A percentile compares a stretch with the other conserved stretches of the same genome.
Conservation (phyloP, 345 rosid genomes). For the Eucalyptus erythrocorys region DNA sequence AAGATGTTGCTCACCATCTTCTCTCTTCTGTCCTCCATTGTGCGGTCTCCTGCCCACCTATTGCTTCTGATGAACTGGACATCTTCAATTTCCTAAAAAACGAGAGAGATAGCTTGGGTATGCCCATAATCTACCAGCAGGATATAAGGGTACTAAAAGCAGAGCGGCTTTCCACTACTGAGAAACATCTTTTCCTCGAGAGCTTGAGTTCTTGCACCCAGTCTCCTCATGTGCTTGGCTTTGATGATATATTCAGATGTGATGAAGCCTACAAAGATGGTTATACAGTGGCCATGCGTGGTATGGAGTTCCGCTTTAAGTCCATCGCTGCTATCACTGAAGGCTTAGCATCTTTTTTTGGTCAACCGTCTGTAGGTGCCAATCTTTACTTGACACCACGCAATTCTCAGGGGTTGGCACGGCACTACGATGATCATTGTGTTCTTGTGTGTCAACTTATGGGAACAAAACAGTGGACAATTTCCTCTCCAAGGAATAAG, state of each 20-base stretch:
- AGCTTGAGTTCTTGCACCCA: not conserved
- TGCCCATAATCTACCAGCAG: constrained; percentile 36
- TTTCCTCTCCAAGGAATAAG: constrained; percentile 15
- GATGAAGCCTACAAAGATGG: constrained; percentile 35
- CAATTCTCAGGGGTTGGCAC: constrained; percentile 49
- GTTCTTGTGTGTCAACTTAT: constrained; percentile 54
- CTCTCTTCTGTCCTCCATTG: constrained; percentile 18
- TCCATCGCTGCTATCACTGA: constrained; percentile 31
- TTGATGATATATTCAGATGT: not conserved
- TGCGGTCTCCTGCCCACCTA: constrained; percentile 34
- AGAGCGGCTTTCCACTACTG: constrained; percentile 20
- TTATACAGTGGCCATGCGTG: constrained; percentile 45
- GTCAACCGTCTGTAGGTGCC: constrained; percentile 61
- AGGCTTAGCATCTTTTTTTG: constrained; percentile 46
- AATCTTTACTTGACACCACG: constrained; percentile 56
- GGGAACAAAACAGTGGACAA: constrained; percentile 38
- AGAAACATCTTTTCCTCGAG: not conserved
- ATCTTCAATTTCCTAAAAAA: constrained; percentile 33
- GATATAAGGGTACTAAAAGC: constrained; percentile 37
- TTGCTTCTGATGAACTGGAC: constrained; percentile 43
- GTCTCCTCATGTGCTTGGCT: not conserved
- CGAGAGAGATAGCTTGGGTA: constrained; percentile 30
- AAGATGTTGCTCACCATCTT: constrained; percentile 8
- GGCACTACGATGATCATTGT: constrained; percentile 48
- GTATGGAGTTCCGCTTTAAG: constrained; percentile 39